Evolutionary conservation across 2,329 filamentous ascomycete genomes (phyloP).

Genomic region (Cadophora sp.): DNA sequence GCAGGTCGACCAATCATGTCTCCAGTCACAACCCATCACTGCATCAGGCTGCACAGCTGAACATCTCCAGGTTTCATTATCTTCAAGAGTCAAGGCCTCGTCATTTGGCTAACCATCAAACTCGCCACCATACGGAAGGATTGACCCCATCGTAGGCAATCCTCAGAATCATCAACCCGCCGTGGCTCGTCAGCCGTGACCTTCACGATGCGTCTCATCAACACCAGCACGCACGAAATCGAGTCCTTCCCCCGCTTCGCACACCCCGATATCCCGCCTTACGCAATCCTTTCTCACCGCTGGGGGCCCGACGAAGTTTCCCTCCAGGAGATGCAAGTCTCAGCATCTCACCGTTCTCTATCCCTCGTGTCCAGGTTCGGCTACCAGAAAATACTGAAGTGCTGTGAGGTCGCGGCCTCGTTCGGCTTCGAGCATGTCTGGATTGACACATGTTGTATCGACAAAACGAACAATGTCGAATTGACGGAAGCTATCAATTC

Average conservation of each 20-base stretch:
- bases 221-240: background rate
- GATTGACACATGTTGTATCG: constrained; percentile 38
- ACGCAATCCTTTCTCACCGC: background rate
- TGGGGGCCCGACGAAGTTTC: background rate
- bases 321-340: background rate
- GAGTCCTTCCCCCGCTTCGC: background rate
- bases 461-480: constrained; percentile 29
- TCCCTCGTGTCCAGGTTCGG: background rate
- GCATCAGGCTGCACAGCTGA: too few species aligned
- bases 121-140: too few species aligned
- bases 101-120: too few species aligned
- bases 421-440: constrained; percentile 28
- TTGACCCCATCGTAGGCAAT: too few species aligned
- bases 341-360: background rate
- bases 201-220: background rate
- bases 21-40: too few species aligned
- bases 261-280: background rate
- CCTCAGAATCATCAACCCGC: too few species aligned
- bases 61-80: too few species aligned
- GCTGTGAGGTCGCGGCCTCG: constrained; percentile 16
- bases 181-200: too few species aligned
- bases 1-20: too few species aligned
- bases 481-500: constrained; percentile 30
- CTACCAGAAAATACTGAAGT: background rate
- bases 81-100: too few species aligned